A percentile compares a stretch with the other conserved stretches of the same genome.
Evolutionary conservation across 345 rosid genomes (phyloP).

Genomic region (Alliaria petiolata): DNA sequence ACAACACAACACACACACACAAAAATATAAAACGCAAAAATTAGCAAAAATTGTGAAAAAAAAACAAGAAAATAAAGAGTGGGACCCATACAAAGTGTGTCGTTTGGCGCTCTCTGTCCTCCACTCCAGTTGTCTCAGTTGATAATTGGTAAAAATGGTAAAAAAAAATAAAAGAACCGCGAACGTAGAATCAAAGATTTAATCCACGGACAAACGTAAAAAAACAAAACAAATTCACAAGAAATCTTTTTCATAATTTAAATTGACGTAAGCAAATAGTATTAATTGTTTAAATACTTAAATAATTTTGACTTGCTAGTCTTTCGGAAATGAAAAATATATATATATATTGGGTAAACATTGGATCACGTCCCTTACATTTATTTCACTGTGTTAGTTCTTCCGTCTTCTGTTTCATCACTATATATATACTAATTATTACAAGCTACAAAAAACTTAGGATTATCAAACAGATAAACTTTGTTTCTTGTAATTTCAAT

Average conservation of each 20-base stretch:
- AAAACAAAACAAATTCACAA: background rate
- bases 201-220: background rate
- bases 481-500: too few relatives aligned
- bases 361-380: constrained; percentile 18
- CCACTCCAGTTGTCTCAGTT: constrained; percentile 13
- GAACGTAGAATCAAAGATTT: background rate
- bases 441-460: too few relatives aligned
- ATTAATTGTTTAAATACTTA: too few relatives aligned
- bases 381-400: constrained; percentile 4
- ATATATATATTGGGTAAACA: constrained; percentile 7
- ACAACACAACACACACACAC: too few relatives aligned
- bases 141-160: background rate
- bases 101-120: constrained; percentile 31
- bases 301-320: background rate
- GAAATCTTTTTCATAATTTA: too few relatives aligned
- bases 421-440: too few relatives aligned
- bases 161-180: background rate
- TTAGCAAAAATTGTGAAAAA: too few relatives aligned
- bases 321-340: constrained; percentile 3
- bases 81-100: constrained; percentile 23
- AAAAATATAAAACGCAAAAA: too few relatives aligned
- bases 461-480: too few relatives aligned
- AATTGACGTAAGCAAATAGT: background rate
- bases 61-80: background rate
- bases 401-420: background rate